Evolutionary conservation across 306 rosid genomes (phyloP).

Genomic region (Quercus variabilis): DNA sequence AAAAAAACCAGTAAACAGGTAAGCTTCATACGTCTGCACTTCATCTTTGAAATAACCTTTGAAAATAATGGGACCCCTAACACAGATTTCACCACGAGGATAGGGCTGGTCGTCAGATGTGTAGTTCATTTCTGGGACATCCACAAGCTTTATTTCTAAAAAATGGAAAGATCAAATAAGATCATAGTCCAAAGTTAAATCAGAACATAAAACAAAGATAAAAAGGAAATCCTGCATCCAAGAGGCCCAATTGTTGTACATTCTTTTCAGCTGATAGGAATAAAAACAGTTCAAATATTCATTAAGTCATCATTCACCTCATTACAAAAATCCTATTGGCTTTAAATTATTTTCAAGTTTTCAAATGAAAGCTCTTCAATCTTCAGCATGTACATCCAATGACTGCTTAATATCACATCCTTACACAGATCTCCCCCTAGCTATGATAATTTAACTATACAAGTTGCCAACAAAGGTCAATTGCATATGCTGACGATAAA

Average conservation of each 20-base stretch:
- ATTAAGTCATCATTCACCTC: neutral
- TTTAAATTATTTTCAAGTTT: constrained; percentile 7
- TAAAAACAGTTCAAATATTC: neutral
- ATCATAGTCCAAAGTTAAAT: constrained; percentile 16
- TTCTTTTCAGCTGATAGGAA: neutral
- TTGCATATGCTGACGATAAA: neutral
- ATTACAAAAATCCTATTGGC: neutral
- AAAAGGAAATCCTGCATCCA: constrained; percentile 1
- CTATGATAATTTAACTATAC: neutral
- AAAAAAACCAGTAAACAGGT: constrained; percentile 30
- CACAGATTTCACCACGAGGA: constrained; percentile 99
- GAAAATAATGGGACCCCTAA: constrained; percentile 91
- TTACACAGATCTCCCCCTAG: neutral
- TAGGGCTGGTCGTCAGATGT: constrained; percentile 77
- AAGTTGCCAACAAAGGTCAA: neutral
- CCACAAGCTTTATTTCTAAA: constrained; percentile 94
- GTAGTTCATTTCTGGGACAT: constrained; percentile 97
- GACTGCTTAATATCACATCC: neutral
- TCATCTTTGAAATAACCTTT: constrained; percentile 89
- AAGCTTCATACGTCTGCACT: constrained; percentile 68
- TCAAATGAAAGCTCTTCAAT: neutral
- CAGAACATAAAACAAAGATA: neutral
- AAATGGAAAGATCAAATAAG: constrained; percentile 24
- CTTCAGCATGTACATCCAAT: neutral
- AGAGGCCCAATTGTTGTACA: constrained; percentile 14